phyloP scores from a whole-genome alignment of 148 eudicot species.

The Amaranthus palmeri region DNA sequence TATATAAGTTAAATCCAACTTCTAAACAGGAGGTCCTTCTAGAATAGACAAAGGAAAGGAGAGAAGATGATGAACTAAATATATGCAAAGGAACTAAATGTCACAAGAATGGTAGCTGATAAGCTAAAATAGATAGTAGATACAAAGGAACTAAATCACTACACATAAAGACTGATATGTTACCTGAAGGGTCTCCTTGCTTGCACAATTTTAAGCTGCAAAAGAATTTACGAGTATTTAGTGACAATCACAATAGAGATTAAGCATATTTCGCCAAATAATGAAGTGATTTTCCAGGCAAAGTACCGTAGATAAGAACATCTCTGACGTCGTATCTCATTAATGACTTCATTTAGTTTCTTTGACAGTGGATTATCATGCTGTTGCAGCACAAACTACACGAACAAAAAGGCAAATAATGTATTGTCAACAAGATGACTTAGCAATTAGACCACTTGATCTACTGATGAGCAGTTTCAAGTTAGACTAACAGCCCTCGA shows the following conservation, averaged over 20 bases:
- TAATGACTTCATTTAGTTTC: conserved; percentile 76
- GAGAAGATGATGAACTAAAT: background rate
- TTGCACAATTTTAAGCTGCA: conserved; percentile 89
- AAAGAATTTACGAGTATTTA: conserved; percentile 8
- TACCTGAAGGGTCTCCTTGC: conserved; percentile 92
- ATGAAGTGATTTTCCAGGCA: background rate
- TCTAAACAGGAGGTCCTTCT: background rate
- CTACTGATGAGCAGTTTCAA: conserved; percentile 2
- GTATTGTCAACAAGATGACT: background rate
- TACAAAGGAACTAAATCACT: background rate
- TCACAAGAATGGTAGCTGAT: too few relatives aligned
- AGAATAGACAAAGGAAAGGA: background rate
- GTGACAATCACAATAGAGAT: conserved; percentile 3
- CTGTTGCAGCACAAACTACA: conserved; percentile 83
- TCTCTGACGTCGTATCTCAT: conserved; percentile 92
- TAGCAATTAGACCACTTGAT: background rate
- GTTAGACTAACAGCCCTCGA: background rate
- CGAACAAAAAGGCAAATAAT: conserved; percentile 9
- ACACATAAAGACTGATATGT: background rate
- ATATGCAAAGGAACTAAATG: background rate
- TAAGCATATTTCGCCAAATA: background rate
- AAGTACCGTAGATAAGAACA: conserved; percentile 87
- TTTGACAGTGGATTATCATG: conserved; percentile 74
- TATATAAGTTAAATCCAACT: background rate
- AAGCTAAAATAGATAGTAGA: background rate